Conservation (phyloP, 2,329 filamentous ascomycete species). For the Magnaporthiopsis rhizophila region DNA sequence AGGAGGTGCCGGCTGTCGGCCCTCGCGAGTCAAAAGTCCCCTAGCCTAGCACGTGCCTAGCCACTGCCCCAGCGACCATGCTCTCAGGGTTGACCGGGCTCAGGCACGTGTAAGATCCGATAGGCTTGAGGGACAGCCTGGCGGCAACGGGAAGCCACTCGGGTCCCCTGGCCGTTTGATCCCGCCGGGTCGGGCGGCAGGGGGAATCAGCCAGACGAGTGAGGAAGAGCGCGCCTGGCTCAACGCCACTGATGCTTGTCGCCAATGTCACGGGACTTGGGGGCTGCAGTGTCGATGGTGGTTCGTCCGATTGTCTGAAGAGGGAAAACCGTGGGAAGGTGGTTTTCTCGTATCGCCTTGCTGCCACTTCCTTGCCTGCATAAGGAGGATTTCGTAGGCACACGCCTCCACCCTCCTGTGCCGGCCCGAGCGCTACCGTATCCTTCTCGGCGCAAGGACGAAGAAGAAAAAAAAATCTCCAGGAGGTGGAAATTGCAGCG, state of each 20-base stretch:
- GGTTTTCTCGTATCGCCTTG: not conserved
- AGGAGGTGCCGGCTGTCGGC: too few species aligned
- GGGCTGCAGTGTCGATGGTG: not conserved
- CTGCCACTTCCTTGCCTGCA: not conserved
- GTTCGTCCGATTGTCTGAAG: not conserved
- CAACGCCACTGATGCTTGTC: not conserved
- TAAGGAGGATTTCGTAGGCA: not conserved
- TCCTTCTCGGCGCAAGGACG: not conserved
- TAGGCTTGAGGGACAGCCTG: not conserved
- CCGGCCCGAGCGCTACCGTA: not conserved
- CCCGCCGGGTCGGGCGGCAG: not conserved
- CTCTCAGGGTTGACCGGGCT: too few species aligned
- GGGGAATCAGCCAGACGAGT: too few species aligned
- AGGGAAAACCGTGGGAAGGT: not conserved
- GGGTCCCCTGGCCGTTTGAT: not conserved
- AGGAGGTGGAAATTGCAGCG: not conserved
- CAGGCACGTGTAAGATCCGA: not conserved
- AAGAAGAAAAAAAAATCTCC: not conserved
- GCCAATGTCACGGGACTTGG: not conserved
- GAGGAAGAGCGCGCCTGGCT: not conserved
- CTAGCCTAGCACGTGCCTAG: too few species aligned
- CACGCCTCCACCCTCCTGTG: not conserved
- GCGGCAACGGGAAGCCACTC: not conserved
- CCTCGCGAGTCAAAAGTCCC: too few species aligned
- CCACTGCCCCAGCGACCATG: too few species aligned